Evolutionary conservation across 2,329 filamentous ascomycete genomes (phyloP).

Genomic region (Cephalotrichum gorgonifer): DNA sequence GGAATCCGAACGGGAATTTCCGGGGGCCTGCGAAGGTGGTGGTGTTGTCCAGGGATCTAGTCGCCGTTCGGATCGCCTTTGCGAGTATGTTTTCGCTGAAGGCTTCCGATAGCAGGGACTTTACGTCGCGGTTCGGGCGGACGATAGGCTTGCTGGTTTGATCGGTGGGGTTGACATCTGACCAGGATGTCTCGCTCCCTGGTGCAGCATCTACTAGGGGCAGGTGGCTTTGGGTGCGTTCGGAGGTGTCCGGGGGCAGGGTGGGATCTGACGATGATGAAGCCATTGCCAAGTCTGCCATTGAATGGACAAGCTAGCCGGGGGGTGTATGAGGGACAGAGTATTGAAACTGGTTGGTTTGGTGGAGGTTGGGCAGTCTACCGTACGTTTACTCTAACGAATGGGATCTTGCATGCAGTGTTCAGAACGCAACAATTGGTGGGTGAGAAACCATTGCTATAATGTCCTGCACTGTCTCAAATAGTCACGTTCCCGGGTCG

Average conservation of each 20-base stretch:
- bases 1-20: background rate
- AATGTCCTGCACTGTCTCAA: no score
- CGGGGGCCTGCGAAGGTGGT: background rate
- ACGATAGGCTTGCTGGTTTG: background rate
- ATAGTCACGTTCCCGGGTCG: no score
- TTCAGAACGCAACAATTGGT: no score
- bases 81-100: slow-evolving; percentile 8
- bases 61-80: slow-evolving; percentile 8
- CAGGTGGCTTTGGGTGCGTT: background rate
- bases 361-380: no score
- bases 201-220: background rate
- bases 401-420: no score
- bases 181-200: background rate
- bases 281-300: background rate
- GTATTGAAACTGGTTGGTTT: no score
- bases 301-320: background rate
- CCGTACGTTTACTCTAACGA: no score
- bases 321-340: no score
- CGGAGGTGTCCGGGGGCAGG: background rate
- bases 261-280: background rate
- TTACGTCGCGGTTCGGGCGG: background rate
- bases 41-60: slow-evolving; percentile 5
- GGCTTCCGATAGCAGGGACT: background rate
- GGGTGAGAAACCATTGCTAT: no score
- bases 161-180: background rate